A percentile compares a stretch with the other conserved stretches of the same genome.
Conservation (phyloP, 2,329 filamentous ascomycete species). For the Cytospora paraplurivora region DNA sequence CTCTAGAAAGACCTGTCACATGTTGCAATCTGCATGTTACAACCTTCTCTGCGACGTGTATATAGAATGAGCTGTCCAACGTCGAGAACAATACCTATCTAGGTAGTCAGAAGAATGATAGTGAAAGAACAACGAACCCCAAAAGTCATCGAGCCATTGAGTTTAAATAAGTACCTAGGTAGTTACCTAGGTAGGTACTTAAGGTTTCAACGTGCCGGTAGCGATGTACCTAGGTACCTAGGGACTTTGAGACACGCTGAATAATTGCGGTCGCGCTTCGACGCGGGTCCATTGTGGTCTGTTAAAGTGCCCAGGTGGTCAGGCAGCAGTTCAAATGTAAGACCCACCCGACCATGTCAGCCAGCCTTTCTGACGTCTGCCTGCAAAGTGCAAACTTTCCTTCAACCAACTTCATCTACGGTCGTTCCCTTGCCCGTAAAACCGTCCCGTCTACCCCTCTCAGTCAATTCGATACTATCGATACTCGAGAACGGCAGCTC, state of each 20-base stretch:
- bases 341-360: not conserved
- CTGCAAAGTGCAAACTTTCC: conserved; percentile 3
- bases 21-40: too few relatives aligned
- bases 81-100: too few relatives aligned
- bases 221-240: not conserved
- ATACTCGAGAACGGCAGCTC: conserved; percentile 21
- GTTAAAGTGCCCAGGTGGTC: not conserved
- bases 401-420: conserved; percentile 18
- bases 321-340: conserved; percentile 2
- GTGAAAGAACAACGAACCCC: too few relatives aligned
- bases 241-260: conserved; percentile 1
- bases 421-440: conserved; percentile 20
- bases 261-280: conserved; percentile 5
- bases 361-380: conserved; percentile 1
- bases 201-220: too few relatives aligned
- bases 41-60: too few relatives aligned
- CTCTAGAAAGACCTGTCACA: too few relatives aligned
- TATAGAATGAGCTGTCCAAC: too few relatives aligned
- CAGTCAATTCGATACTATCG: conserved; percentile 10
- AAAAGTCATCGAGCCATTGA: too few relatives aligned
- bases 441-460: conserved; percentile 15
- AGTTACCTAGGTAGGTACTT: not conserved
- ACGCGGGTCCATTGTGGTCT: not conserved
- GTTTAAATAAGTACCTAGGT: too few relatives aligned
- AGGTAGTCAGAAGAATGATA: too few relatives aligned